A percentile compares a stretch with the other conserved stretches of the same genome.
phyloP scores from a whole-genome alignment of 148 eudicot species.

The Pharnaceum exiguum region DNA sequence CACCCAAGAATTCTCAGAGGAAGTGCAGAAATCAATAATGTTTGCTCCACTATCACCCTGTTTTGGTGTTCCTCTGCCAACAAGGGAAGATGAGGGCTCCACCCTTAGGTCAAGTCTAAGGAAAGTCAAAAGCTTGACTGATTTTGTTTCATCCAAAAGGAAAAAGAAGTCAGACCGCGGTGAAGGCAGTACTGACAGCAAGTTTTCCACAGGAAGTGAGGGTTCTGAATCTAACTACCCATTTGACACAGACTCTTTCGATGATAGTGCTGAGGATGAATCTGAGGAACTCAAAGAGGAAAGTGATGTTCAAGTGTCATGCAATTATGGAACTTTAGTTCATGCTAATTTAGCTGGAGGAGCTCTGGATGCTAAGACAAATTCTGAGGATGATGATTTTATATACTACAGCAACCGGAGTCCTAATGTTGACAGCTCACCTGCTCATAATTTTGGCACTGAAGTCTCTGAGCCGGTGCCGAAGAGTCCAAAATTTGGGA shows the following conservation, averaged over 20 bases:
- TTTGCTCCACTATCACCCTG: constrained; percentile 41
- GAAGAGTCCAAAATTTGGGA: constrained; percentile 36
- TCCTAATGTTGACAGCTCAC: constrained; percentile 24
- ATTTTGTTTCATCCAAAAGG: constrained; percentile 39
- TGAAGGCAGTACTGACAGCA: constrained; percentile 44
- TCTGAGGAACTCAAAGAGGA: constrained; percentile 45
- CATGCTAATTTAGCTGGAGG: constrained; percentile 48
- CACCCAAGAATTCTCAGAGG: constrained; percentile 29
- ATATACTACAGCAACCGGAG: constrained; percentile 43
- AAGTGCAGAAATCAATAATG: constrained; percentile 26
- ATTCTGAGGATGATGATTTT: constrained; percentile 40
- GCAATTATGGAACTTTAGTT: constrained; percentile 46
- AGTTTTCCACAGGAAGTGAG: constrained; percentile 47
- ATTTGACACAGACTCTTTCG: constrained; percentile 62
- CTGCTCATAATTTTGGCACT: constrained; percentile 18
- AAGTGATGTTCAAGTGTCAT: constrained; percentile 23
- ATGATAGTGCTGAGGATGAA: constrained; percentile 42
- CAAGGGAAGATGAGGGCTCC: constrained; percentile 39
- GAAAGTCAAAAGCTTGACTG: constrained; percentile 46
- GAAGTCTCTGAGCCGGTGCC: constrained; percentile 21
- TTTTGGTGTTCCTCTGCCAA: constrained; percentile 29
- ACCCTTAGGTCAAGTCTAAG: constrained; percentile 38
- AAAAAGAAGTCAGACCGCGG: constrained; percentile 39
- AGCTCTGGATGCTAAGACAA: constrained; percentile 19
- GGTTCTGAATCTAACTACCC: constrained; percentile 42